Percentiles rank a stretch among this genome's conserved stretches.
These are phyloP conservation scores for Mycena rosella DNA, from an alignment of 768 basidiomycete species.

Conservation along the genomic window DNA sequence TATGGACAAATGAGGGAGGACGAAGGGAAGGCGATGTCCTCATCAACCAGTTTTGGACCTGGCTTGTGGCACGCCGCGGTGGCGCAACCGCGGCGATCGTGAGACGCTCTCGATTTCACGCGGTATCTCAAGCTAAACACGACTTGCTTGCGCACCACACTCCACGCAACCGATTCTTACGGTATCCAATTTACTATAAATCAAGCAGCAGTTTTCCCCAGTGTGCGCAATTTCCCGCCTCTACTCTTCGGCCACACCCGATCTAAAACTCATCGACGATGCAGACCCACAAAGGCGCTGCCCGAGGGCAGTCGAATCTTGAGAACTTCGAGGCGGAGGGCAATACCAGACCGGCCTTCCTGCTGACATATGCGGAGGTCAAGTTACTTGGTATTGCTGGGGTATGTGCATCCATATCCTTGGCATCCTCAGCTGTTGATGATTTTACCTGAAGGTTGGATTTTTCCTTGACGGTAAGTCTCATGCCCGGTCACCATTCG, in stretches of 20 bases:
- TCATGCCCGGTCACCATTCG: constrained; percentile 40
- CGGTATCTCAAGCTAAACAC: background rate
- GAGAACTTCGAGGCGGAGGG: constrained; percentile 19
- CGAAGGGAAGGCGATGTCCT: background rate
- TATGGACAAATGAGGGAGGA: background rate
- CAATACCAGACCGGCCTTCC: constrained; percentile 42
- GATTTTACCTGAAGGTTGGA: constrained; percentile 61
- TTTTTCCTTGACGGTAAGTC: constrained; percentile 84
- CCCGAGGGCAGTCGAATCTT: background rate
- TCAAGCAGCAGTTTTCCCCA: background rate
- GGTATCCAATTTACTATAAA: background rate
- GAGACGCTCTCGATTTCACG: background rate
- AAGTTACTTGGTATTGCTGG: constrained; percentile 75
- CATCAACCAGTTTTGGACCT: background rate
- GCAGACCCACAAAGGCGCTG: background rate
- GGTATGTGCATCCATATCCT: constrained; percentile 51
- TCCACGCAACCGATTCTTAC: background rate
- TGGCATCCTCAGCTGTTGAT: background rate
- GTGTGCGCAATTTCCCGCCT: background rate
- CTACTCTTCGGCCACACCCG: background rate
- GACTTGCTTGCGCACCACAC: background rate
- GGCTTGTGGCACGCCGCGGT: background rate
- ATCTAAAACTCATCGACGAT: background rate
- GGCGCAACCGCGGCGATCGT: background rate
- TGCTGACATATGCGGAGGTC: constrained; percentile 58